These are phyloP conservation scores for Aspergillus coremiiformis DNA, from an alignment of 495 filamentous ascomycete genomes.

Conservation along the genomic window DNA sequence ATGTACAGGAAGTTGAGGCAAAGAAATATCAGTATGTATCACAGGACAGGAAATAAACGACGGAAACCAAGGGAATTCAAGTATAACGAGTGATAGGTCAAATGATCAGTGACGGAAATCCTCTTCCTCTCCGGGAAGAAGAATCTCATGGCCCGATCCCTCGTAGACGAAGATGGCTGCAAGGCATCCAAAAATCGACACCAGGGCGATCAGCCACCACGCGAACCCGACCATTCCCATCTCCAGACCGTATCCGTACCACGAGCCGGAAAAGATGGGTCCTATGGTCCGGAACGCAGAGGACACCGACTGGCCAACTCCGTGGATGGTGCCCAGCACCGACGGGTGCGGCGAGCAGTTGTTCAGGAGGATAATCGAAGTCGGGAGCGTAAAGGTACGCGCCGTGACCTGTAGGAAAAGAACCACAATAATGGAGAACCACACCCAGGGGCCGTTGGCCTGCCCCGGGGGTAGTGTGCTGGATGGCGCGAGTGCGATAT, in stretches of 20 bases:
- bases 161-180: slow-evolving; percentile 64
- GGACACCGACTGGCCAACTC: slow-evolving; percentile 67
- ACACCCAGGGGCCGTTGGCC: slow-evolving; percentile 59
- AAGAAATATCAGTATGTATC: not conserved
- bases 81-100: not conserved
- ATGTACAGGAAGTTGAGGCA: slow-evolving; percentile 12
- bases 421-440: slow-evolving; percentile 60
- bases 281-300: slow-evolving; percentile 67
- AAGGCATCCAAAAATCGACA: slow-evolving; percentile 54
- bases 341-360: slow-evolving; percentile 77
- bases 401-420: slow-evolving; percentile 68
- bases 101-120: slow-evolving; percentile 19
- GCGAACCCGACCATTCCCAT: slow-evolving; percentile 67
- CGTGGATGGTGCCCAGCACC: slow-evolving; percentile 76
- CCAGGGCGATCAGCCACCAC: slow-evolving; percentile 63
- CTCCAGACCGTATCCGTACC: slow-evolving; percentile 64
- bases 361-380: slow-evolving; percentile 71
- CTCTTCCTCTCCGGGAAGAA: slow-evolving; percentile 61
- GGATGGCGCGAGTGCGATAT: slow-evolving; percentile 62
- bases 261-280: slow-evolving; percentile 60
- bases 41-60: not conserved
- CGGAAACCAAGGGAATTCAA: not conserved
- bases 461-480: slow-evolving; percentile 49
- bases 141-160: slow-evolving; percentile 64
- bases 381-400: slow-evolving; percentile 76